Conservation (phyloP, 345 rosid genomes). For the Hevea brasiliensis region DNA sequence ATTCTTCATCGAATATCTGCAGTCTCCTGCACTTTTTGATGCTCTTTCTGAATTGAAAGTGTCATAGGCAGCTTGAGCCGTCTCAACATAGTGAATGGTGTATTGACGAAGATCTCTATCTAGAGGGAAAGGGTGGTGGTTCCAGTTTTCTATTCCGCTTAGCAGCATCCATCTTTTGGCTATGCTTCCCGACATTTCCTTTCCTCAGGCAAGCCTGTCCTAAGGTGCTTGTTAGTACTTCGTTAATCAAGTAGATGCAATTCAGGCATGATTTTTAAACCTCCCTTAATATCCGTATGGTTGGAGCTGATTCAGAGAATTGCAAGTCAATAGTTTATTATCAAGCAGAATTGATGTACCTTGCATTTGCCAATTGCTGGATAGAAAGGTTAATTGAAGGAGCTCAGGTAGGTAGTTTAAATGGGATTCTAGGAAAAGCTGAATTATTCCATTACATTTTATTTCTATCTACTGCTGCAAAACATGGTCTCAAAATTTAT, state of each 20-base stretch:
- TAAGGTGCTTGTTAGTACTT: too few species aligned
- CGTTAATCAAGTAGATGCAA: too few species aligned
- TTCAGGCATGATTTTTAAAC: conserved; percentile 11
- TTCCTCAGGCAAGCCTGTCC: not conserved
- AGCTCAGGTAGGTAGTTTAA: too few species aligned
- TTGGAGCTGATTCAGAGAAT: too few species aligned
- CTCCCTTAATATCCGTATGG: not conserved
- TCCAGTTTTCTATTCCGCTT: conserved; percentile 31
- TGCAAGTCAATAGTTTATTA: too few species aligned
- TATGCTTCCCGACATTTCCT: conserved; percentile 9
- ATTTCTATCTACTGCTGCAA: too few species aligned
- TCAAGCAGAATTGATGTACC: too few species aligned
- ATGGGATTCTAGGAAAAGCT: too few species aligned
- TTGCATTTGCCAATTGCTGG: too few species aligned
- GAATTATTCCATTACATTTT: too few species aligned
- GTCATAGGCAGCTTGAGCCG: conserved; percentile 49
- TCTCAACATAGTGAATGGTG: conserved; percentile 35
- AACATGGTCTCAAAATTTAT: too few species aligned
- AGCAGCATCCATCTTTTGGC: conserved; percentile 34
- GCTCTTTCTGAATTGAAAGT: conserved; percentile 34
- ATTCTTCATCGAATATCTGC: conserved; percentile 10
- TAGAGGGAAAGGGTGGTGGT: conserved; percentile 24
- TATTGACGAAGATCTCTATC: conserved; percentile 35
- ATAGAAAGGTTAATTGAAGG: too few species aligned
- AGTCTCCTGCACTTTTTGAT: conserved; percentile 40